A percentile compares a stretch with the other conserved stretches of the same genome.
phyloP scores from a whole-genome alignment of 1,284 basidiomycete species.

The Dichomitus squalens region DNA sequence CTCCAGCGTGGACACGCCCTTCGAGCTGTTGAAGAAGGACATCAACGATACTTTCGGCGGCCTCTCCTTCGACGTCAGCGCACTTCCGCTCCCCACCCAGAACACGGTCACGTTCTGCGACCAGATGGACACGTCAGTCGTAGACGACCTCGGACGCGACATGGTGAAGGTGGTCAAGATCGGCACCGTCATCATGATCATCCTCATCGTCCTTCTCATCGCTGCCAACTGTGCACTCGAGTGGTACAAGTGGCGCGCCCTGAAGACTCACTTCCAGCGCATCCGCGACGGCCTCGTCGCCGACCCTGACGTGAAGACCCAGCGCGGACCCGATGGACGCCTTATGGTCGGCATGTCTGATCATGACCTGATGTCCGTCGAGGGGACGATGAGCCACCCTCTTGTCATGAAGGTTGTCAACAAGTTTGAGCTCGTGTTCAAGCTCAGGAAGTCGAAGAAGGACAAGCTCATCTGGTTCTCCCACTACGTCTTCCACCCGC shows the following conservation, averaged over 20 bases:
- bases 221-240: conserved; percentile 68
- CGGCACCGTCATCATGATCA: conserved; percentile 70
- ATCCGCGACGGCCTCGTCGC: conserved; percentile 76
- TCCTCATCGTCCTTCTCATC: conserved; percentile 64
- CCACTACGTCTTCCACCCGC: conserved; percentile 88
- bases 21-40: conserved; percentile 82
- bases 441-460: conserved; percentile 60
- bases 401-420: conserved; percentile 68
- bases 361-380: conserved; percentile 77
- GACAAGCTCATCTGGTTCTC: conserved; percentile 79
- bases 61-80: conserved; percentile 66
- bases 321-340: conserved; percentile 39
- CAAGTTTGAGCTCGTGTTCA: conserved; percentile 49
- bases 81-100: conserved; percentile 74
- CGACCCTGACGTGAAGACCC: conserved; percentile 55
- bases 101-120: conserved; percentile 71
- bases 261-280: conserved; percentile 63
- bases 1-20: conserved; percentile 78
- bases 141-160: conserved; percentile 82
- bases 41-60: conserved; percentile 86
- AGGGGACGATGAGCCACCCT: conserved; percentile 68
- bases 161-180: conserved; percentile 79
- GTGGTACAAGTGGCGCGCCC: conserved; percentile 80
- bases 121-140: conserved; percentile 77
- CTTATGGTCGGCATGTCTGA: conserved; percentile 57